A percentile compares a stretch with the other conserved stretches of the same genome.
Conservation (phyloP, 306 rosid species). For the Pachyrhizus erosus region DNA sequence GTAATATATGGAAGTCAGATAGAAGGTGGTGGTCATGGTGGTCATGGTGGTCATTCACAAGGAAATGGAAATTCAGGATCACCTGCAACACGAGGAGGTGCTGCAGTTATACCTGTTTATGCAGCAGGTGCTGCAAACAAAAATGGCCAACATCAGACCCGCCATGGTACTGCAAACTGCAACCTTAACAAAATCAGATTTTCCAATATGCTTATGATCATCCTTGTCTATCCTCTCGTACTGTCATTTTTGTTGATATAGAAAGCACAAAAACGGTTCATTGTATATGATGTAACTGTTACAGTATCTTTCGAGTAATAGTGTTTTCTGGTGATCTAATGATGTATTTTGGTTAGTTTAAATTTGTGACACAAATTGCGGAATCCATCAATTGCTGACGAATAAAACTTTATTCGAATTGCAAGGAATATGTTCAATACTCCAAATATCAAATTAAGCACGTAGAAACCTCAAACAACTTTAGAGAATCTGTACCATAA, state of each 20-base stretch:
- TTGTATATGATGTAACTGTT: neutral
- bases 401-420: neutral
- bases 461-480: neutral
- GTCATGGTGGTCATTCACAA: slow-evolving; percentile 43
- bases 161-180: slow-evolving; percentile 54
- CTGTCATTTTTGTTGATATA: slow-evolving; percentile 39
- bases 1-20: slow-evolving; percentile 46
- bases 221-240: slow-evolving; percentile 45
- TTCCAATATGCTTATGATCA: slow-evolving; percentile 46
- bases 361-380: neutral
- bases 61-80: slow-evolving; percentile 44
- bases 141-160: slow-evolving; percentile 47
- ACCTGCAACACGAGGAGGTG: slow-evolving; percentile 51
- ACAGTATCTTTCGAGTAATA: neutral
- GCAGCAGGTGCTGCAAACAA: slow-evolving; percentile 67
- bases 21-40: slow-evolving; percentile 50
- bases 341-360: slow-evolving; percentile 12
- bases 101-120: slow-evolving; percentile 63
- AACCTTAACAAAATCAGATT: slow-evolving; percentile 42
- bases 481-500: neutral
- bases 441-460: neutral
- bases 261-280: neutral
- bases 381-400: slow-evolving; percentile 6
- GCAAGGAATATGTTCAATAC: slow-evolving; percentile 11
- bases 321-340: slow-evolving; percentile 17